A percentile compares a stretch with the other conserved stretches of the same genome.
Evolutionary conservation across 768 basidiomycete genomes (phyloP).

Genomic region (Fomitopsis serialis): DNA sequence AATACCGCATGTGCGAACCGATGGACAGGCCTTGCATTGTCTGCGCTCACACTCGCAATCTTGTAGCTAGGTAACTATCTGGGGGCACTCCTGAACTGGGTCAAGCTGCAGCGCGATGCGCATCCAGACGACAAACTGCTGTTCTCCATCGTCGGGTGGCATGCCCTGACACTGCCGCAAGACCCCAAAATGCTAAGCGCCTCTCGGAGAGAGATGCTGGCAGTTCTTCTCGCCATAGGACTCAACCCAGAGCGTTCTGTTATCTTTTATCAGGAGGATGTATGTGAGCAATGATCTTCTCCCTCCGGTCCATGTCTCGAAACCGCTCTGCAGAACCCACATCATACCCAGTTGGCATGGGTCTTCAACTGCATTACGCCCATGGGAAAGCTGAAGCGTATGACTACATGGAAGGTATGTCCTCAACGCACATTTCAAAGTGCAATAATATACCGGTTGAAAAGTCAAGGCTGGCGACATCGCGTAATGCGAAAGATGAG

Average conservation of each 20-base stretch:
- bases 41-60: not conserved
- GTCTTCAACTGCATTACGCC: slow-evolving; percentile 82
- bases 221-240: slow-evolving; percentile 79
- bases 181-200: slow-evolving; percentile 56
- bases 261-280: slow-evolving; percentile 88
- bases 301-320: not conserved
- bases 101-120: slow-evolving; percentile 64
- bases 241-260: slow-evolving; percentile 71
- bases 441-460: not conserved
- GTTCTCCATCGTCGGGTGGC: slow-evolving; percentile 90
- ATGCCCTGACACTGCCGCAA: slow-evolving; percentile 91
- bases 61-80: slow-evolving; percentile 87
- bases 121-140: slow-evolving; percentile 57
- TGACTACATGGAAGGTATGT: slow-evolving; percentile 96
- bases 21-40: not conserved
- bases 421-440: no score
- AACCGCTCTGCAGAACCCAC: slow-evolving; percentile 52
- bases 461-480: slow-evolving; percentile 70
- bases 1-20: slow-evolving; percentile 67
- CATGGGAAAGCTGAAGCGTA: slow-evolving; percentile 74
- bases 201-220: slow-evolving; percentile 74
- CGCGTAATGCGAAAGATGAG: slow-evolving; percentile 68
- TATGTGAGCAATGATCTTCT: slow-evolving; percentile 28
- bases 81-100: slow-evolving; percentile 89
- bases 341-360: slow-evolving; percentile 89